Base-by-base conservation (phyloP, 306 rosid genomes). In the Casuarina equisetifolia region DNA sequence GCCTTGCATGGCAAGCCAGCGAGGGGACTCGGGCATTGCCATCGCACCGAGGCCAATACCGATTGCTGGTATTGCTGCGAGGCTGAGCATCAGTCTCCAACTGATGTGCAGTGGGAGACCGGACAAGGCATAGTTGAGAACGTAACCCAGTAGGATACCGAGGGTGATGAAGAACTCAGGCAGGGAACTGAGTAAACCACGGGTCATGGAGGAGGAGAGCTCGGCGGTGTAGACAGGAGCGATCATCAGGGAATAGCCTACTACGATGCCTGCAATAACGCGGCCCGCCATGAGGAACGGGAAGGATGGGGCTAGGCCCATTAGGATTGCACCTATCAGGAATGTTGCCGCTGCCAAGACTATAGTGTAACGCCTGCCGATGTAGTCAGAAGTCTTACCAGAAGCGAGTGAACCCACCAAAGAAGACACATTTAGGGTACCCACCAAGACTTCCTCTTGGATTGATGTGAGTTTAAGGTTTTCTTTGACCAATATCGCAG, bases 31-130 rank as follows among this genome's bases (percentile, higher is more conserved):
- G 0, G 98, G 98, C 98, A 93, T 90, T 25, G 84, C 80, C 4
- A 93, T 48, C 9, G 87, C 89, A 3, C 92, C 91, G 1, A 91
- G 45, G 2, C 88, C 89, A 2, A 93, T 85, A 0, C 77, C 83
- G 16, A 89, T 16, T 2, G 97, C 85, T 0, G 98, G 97, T 0
- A 88, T 2, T 1, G 87, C 87, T 7, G 98, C 88, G 16, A 93
- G 62, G 36, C 97, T 92, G 6, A 93, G 90, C 98, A 93, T 93
- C 6, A 93, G 52, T 25, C 98, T 84, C 98, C 98, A 93, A 74
- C 78, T 88, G 0, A 79, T 20, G 54, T 79, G 71, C 6, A 12
- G 39, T 0, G 98, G 88, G 0, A 91, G 78, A 67, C 79, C 72
- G 2, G 96, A 82, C 1, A 93, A 70, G 16, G 89, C 90, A 57